Conservation (phyloP, 1,284 basidiomycete species). For the Sanguinoderma infundibulare region DNA sequence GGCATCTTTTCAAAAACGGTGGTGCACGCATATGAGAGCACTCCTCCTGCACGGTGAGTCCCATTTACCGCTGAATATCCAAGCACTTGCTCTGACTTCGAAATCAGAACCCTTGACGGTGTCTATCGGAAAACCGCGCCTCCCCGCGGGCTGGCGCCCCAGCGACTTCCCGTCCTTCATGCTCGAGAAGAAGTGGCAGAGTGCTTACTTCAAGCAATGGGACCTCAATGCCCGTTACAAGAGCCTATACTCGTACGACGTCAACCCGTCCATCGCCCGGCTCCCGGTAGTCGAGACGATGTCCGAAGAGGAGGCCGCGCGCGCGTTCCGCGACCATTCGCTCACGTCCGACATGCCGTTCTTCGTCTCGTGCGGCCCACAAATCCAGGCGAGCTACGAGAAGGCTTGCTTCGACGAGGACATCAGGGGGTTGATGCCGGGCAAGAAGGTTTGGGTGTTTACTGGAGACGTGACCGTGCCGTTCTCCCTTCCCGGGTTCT, state of each 20-base stretch:
- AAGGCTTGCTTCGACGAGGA: constrained; percentile 27
- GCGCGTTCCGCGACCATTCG: neutral
- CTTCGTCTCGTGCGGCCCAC: neutral
- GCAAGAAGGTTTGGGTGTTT: constrained; percentile 27
- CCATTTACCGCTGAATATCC: neutral
- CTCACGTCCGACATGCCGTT: neutral
- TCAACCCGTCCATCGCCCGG: constrained; percentile 21
- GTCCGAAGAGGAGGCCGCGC: constrained; percentile 11
- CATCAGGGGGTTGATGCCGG: constrained; percentile 21
- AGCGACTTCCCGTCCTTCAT: constrained; percentile 19
- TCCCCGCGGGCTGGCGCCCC: constrained; percentile 26
- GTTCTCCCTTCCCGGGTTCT: constrained; percentile 29
- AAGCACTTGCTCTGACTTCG: neutral
- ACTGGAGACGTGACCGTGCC: constrained; percentile 24
- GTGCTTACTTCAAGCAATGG: constrained; percentile 41
- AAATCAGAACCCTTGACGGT: constrained; percentile 33
- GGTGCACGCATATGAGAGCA: constrained; percentile 30
- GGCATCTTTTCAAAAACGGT: constrained; percentile 19
- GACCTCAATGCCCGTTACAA: constrained; percentile 35
- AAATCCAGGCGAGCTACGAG: constrained; percentile 21
- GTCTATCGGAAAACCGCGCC: constrained; percentile 28
- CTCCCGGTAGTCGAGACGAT: constrained; percentile 29
- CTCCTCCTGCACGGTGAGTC: constrained; percentile 38
- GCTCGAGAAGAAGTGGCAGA: constrained; percentile 35
- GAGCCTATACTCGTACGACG: constrained; percentile 20